Evolutionary conservation across 1,284 basidiomycete species (phyloP), one percentile per base, ranked within the genome.

Genomic region (Cutaneotrichosporon sp.): DNA sequence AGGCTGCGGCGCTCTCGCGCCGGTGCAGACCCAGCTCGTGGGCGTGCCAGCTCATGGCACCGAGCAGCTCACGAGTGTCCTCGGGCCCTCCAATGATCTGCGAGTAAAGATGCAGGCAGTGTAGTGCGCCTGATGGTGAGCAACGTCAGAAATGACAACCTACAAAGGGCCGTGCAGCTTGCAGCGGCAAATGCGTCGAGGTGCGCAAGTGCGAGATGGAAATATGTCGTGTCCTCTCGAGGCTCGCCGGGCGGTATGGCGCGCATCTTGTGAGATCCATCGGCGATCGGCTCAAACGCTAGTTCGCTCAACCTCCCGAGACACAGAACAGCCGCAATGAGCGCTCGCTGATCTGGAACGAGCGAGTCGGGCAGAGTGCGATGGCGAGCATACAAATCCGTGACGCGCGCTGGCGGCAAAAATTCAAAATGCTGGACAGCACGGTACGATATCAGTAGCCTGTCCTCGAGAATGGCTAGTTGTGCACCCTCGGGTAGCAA

Each of bases 211-310:
- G 64, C 62, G 36, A 62, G 51, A 21, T 50, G 45, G 41, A 59
- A 67, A 46, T 67, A 67, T 10, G 62, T 64, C 12, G 66, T 47
- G 36, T 67, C 66, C 47, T 67, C 66, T 15, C 60, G 38, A 5
- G 40, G 4, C 41, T 55, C 57, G 1, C 37, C 37, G 1, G 37
- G 21, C 1, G 54, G 33, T 3, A 53, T 40, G 4, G 57, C 7
- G 4, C 48, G 54, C 45, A 55, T 55, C 34, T 22, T 22, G 39
- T 17, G 38, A 17, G n/a, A 34, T 3, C 51, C 51, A 2, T 46
- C 38, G 5, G 44, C 35, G 0, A 33, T n/a, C 7, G 40, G 18
- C 20, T 49, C 46, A 39, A 59, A 55, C 10, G 35, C 36, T n/a
- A 59, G 48, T 46, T 59, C 57, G 20, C 40, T 42, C 20, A 59